These are phyloP conservation scores for Tylopilus sp. DNA, from an alignment of 1,284 basidiomycete genomes.

Conservation along the genomic window DNA sequence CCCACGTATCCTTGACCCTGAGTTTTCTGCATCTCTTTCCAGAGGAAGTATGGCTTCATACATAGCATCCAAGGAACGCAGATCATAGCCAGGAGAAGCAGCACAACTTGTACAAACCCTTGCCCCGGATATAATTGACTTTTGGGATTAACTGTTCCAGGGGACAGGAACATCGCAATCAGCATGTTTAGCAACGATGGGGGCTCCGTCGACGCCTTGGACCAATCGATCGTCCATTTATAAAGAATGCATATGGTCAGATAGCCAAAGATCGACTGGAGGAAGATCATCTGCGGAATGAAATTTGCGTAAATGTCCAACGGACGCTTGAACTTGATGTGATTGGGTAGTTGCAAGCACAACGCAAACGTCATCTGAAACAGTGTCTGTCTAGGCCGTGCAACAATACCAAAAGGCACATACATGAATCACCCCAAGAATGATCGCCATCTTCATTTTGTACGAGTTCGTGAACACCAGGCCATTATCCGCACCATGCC, in stretches of 20 bases:
- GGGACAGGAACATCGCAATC: constrained; percentile 90
- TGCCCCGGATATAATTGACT: constrained; percentile 86
- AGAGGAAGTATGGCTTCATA: constrained; percentile 91
- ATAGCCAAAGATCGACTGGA: constrained; percentile 97
- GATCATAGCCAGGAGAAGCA: constrained; percentile 78
- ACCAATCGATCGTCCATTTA: constrained; percentile 97
- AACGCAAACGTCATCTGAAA: constrained; percentile 95
- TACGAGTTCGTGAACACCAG: constrained; percentile 97
- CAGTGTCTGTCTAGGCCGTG: constrained; percentile 12
- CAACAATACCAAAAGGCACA: constrained; percentile 32
- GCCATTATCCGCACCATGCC: constrained; percentile 92
- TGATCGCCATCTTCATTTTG: constrained; percentile 99
- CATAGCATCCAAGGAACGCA: constrained; percentile 97
- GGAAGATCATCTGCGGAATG: constrained; percentile 95
- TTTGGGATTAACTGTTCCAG: constrained; percentile 71
- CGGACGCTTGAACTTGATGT: constrained; percentile 85
- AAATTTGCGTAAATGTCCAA: constrained; percentile 92
- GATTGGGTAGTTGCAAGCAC: constrained; percentile 94
- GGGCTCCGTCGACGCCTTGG: constrained; percentile 62
- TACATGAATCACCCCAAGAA: constrained; percentile 95
- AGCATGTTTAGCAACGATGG: constrained; percentile 95
- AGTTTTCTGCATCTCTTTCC: constrained; percentile 87
- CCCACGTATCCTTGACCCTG: constrained; percentile 84
- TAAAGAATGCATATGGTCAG: constrained; percentile 93
- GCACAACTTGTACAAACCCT: constrained; percentile 75